A percentile compares a stretch with the other conserved stretches of the same genome.
Evolutionary conservation across 257 asterid species (phyloP).

Genomic region (Penstemon barbatus): DNA sequence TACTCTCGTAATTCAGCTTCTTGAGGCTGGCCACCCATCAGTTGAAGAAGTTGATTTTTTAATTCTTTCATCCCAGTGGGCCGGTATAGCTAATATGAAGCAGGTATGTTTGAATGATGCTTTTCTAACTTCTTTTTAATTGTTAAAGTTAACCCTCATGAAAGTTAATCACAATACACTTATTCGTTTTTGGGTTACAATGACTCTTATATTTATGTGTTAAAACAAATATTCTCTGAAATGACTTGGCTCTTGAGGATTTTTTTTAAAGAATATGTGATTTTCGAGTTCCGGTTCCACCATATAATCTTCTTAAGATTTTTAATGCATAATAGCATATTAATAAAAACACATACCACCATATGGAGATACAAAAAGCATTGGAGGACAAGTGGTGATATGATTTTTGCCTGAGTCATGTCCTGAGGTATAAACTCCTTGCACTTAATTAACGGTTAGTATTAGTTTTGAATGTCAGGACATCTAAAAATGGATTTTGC

Average conservation of each 20-base stretch:
- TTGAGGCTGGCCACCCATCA: slow-evolving; percentile 49
- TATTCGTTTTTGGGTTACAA: background rate
- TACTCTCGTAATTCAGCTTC: slow-evolving; percentile 48
- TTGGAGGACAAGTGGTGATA: slow-evolving; percentile 8
- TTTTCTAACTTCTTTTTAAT: slow-evolving; percentile 13
- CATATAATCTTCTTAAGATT: background rate
- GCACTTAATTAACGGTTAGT: too few relatives aligned
- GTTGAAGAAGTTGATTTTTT: slow-evolving; percentile 70
- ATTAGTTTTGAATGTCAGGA: background rate
- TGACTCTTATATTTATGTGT: background rate
- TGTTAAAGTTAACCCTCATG: background rate
- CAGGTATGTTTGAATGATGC: slow-evolving; percentile 51
- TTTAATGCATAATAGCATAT: background rate
- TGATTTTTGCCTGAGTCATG: background rate
- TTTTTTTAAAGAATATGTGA: background rate
- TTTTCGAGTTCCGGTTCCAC: background rate
- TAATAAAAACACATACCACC: background rate
- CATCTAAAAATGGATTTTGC: background rate
- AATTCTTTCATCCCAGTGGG: slow-evolving; percentile 81
- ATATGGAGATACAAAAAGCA: background rate
- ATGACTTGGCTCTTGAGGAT: background rate
- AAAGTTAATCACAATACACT: background rate
- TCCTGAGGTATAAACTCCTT: background rate
- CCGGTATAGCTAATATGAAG: slow-evolving; percentile 63
- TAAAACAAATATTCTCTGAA: background rate